Evolutionary conservation across 768 basidiomycete species (phyloP).

Genomic region (Gloeophyllum trabeum): DNA sequence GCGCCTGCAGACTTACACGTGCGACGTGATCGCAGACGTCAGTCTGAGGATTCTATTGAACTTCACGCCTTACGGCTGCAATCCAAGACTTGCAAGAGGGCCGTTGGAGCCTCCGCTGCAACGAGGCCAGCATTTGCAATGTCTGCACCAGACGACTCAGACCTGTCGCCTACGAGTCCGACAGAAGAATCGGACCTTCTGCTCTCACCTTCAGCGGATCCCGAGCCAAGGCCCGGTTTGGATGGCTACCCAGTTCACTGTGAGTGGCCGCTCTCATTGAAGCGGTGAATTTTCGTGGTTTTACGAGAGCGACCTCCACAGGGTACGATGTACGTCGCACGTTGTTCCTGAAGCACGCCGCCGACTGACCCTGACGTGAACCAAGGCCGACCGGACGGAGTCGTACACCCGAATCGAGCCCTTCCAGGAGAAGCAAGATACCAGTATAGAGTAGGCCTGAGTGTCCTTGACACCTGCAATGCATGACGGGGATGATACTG

Average conservation of each 20-base stretch:
- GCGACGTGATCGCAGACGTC: too few relatives aligned
- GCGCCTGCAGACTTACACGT: too few relatives aligned
- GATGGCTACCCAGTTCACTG: conserved; percentile 72
- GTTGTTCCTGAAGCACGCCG: not conserved
- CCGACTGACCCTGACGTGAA: not conserved
- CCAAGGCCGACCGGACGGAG: conserved; percentile 73
- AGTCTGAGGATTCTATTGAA: too few relatives aligned
- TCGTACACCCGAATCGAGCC: conserved; percentile 74
- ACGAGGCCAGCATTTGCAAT: too few relatives aligned
- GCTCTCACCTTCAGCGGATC: conserved; percentile 28
- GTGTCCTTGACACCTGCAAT: not conserved
- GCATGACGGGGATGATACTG: too few relatives aligned
- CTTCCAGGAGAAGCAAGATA: conserved; percentile 77
- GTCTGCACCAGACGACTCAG: conserved; percentile 20
- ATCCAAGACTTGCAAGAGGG: too few relatives aligned
- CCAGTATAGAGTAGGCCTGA: conserved; percentile 62
- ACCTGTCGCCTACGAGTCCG: conserved; percentile 26
- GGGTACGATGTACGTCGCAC: conserved; percentile 75
- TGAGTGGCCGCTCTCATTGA: conserved; percentile 29
- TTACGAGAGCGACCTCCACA: conserved; percentile 16
- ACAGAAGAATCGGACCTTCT: conserved; percentile 53
- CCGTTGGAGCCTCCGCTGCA: too few relatives aligned
- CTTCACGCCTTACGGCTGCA: too few relatives aligned
- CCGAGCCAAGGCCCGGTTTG: conserved; percentile 64
- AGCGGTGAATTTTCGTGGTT: conserved; percentile 3